A percentile compares a stretch with the other conserved stretches of the same genome.
Conservation (phyloP, 495 filamentous ascomycete species). For the Penicillium cosmopolitanum region DNA sequence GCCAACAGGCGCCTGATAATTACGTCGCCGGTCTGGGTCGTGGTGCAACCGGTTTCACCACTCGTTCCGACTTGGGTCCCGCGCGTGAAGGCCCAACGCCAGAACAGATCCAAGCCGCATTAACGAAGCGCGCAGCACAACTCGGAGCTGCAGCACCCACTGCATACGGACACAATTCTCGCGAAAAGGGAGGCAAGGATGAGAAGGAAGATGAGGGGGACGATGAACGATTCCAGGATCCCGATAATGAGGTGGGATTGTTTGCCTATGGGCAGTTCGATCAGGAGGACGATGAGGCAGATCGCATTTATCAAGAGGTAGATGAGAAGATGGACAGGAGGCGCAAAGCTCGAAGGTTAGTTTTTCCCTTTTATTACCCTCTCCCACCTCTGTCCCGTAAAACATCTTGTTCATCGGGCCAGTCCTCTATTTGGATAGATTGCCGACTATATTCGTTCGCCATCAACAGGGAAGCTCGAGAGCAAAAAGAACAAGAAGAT, state of each 20-base stretch:
- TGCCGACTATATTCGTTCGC: conserved; percentile 74
- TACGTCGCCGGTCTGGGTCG: conserved; percentile 98
- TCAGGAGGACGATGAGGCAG: conserved; percentile 95
- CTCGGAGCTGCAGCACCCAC: conserved; percentile 81
- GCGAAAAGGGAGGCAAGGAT: conserved; percentile 64
- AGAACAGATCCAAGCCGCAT: conserved; percentile 96
- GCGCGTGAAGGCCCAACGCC: conserved; percentile 96
- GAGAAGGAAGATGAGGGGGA: conserved; percentile 74
- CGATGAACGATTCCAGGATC: conserved; percentile 88
- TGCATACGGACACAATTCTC: conserved; percentile 69
- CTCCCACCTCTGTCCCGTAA: conserved; percentile 27
- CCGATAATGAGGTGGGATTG: conserved; percentile 94
- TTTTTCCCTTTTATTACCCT: conserved; percentile 33
- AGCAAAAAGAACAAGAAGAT: conserved; percentile 86
- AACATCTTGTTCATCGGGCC: conserved; percentile 72
- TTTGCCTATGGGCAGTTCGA: conserved; percentile 95
- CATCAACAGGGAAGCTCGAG: conserved; percentile 90
- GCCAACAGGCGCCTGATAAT: conserved; percentile 91
- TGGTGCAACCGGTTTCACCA: conserved; percentile 97
- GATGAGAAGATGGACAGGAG: conserved; percentile 96
- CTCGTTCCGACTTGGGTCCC: conserved; percentile 92
- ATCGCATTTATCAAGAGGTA: conserved; percentile 91
- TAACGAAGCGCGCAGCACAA: conserved; percentile 86
- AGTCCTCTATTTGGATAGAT: conserved; percentile 68
- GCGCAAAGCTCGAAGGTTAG: conserved; percentile 87